Conservation (phyloP, 352 stramenopile species). For the Phytophthora vignae region DNA sequence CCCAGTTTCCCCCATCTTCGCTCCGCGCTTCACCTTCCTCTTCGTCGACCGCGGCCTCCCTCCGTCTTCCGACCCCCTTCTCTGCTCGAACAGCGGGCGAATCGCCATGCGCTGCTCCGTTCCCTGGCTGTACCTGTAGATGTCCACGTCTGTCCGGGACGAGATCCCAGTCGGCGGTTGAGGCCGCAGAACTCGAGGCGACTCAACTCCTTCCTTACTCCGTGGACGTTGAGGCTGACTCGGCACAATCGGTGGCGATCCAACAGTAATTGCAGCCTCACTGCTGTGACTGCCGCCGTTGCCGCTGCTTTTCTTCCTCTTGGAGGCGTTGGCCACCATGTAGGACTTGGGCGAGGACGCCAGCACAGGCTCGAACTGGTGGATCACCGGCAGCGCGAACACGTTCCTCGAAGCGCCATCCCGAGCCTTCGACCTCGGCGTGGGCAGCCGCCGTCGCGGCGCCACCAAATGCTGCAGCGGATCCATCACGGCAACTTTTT, state of each 20-base stretch:
- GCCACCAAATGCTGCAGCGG: slow-evolving; percentile 23
- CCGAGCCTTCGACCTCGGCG: slow-evolving; percentile 52
- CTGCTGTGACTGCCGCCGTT: too few relatives aligned
- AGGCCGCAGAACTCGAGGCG: slow-evolving; percentile 39
- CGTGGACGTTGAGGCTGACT: slow-evolving; percentile 23
- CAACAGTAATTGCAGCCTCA: not conserved
- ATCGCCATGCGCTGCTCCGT: slow-evolving; percentile 71
- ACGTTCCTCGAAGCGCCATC: slow-evolving; percentile 42
- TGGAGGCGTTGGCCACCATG: slow-evolving; percentile 26
- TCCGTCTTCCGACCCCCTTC: slow-evolving; percentile 45
- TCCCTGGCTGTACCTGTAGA: slow-evolving; percentile 69
- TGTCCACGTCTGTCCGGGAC: slow-evolving; percentile 58
- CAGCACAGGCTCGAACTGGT: slow-evolving; percentile 74
- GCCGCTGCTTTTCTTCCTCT: not conserved
- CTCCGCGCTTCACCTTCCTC: slow-evolving; percentile 20
- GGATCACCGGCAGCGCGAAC: slow-evolving; percentile 65
- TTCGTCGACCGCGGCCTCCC: slow-evolving; percentile 35
- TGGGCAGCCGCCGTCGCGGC: slow-evolving; percentile 20
- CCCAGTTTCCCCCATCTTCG: slow-evolving; percentile 7
- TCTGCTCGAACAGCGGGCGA: slow-evolving; percentile 74
- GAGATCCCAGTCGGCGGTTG: slow-evolving; percentile 53
- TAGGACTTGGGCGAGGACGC: slow-evolving; percentile 44
- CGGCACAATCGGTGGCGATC: not conserved
- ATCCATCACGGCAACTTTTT: slow-evolving; percentile 16
- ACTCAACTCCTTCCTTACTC: slow-evolving; percentile 33